A percentile compares a stretch with the other conserved stretches of the same genome.
These are phyloP conservation scores for Diplodia seriata DNA, from an alignment of 2,329 filamentous ascomycete genomes.

Conservation along the genomic window DNA sequence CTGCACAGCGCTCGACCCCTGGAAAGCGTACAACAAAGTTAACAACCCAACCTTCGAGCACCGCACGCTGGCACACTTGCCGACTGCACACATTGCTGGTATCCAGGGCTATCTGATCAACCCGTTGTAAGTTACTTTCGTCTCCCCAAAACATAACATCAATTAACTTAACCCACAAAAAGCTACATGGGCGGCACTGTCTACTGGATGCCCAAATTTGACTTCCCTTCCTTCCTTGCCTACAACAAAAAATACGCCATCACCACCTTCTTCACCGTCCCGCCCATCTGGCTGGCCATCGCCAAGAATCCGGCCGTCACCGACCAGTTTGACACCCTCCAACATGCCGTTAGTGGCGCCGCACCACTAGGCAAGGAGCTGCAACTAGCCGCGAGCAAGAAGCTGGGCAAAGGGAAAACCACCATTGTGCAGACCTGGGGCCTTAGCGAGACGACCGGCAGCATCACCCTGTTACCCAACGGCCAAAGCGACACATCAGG, in stretches of 20 bases:
- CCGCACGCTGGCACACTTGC: slow-evolving; percentile 55
- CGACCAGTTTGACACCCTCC: slow-evolving; percentile 58
- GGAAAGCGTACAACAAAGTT: slow-evolving; percentile 40
- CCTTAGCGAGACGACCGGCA: slow-evolving; percentile 60
- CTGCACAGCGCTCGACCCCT: slow-evolving; percentile 39
- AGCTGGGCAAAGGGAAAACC: slow-evolving; percentile 52
- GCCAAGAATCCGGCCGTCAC: slow-evolving; percentile 63
- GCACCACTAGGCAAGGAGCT: slow-evolving; percentile 64
- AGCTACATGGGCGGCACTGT: slow-evolving; percentile 49
- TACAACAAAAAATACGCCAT: slow-evolving; percentile 60
- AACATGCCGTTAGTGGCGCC: slow-evolving; percentile 59
- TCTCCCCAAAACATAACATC: background rate
- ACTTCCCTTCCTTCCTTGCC: slow-evolving; percentile 62
- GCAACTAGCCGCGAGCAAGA: slow-evolving; percentile 56
- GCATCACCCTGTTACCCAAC: slow-evolving; percentile 45
- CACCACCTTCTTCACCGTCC: slow-evolving; percentile 65
- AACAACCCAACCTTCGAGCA: slow-evolving; percentile 44
- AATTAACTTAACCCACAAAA: background rate
- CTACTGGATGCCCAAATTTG: slow-evolving; percentile 70
- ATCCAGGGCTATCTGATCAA: slow-evolving; percentile 57
- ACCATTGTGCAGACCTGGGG: slow-evolving; percentile 64
- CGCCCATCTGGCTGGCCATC: slow-evolving; percentile 66
- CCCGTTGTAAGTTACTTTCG: slow-evolving; percentile 40
- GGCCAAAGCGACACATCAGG: slow-evolving; percentile 45
- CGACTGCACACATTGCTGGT: slow-evolving; percentile 57